phyloP scores from a whole-genome alignment of 106 monocot species.

The Acorus gramineus region DNA sequence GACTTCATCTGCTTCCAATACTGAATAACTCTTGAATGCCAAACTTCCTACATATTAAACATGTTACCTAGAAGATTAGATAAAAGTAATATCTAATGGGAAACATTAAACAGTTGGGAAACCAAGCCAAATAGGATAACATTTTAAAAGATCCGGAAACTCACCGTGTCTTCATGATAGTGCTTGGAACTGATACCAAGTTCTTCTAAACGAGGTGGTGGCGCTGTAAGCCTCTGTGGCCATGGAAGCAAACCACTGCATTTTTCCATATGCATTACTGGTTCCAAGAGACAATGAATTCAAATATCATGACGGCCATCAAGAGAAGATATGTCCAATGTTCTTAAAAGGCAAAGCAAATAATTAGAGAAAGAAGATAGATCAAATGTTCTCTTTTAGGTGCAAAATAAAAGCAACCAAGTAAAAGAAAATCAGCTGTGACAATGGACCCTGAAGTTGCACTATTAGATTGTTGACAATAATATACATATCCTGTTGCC shows the following conservation, averaged over 20 bases:
- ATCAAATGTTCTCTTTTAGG: no score
- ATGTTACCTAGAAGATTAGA: not conserved
- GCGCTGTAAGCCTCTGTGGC: conserved; percentile 62
- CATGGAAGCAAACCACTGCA: conserved; percentile 58
- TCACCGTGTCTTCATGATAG: conserved; percentile 60
- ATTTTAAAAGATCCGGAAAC: not conserved
- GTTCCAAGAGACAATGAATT: not conserved
- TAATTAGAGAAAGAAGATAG: no score
- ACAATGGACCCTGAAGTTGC: no score
- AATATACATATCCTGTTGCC: no score
- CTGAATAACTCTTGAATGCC: conserved; percentile 53
- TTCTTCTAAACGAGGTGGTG: conserved; percentile 82
- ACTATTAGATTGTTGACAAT: no score
- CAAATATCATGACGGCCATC: not conserved
- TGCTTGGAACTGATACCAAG: conserved; percentile 42
- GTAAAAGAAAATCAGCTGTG: no score
- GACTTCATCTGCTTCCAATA: conserved; percentile 76
- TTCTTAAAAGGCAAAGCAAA: no score
- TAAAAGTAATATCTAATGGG: not conserved
- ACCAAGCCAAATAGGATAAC: not conserved
- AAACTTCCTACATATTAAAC: conserved; percentile 46
- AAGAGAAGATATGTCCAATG: not conserved
- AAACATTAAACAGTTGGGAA: not conserved
- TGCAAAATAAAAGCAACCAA: no score
- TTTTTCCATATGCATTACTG: conserved; percentile 46